Evolutionary conservation across 768 basidiomycete genomes (phyloP), one percentile per base, ranked within the genome.

Genomic region (Auriscalpium vulgare): DNA sequence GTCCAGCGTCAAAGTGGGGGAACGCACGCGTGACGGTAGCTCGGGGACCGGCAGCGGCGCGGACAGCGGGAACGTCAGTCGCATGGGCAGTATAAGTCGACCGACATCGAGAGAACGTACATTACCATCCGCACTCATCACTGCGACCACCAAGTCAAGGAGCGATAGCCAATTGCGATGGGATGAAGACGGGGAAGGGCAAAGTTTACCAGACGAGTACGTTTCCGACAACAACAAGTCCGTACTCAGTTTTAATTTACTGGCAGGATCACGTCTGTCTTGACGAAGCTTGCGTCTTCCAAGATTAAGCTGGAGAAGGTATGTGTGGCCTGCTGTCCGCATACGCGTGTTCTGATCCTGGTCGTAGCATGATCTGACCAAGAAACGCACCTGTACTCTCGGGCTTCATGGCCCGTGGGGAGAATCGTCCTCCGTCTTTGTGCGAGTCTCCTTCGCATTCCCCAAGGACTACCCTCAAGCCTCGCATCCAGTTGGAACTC

Each of bases 321-420:
- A 54, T 11, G 70, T 50, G 8, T 23, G 11, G 29, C 4, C 21
- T 1, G 21, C 9, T 29, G 9, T 14, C 5, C 29, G 37, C 2
- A 0, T 44, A 23, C 19, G 7, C 43, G 13, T 14, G 21, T 44
- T 36, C 51, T 63, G 14, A 36, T 44, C 61, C 35, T 16, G 47
- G 44, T 50, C 50, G 3, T 60, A 87, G 85, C 81, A 82, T 47
- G 87, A 88, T 54, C 72, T 88, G 40, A 75, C 76, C 8, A 88
- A 87, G 66, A 83, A 79, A 62, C 82, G 91, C 10, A 87, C 83
- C 13, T 90, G 91, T 62, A 93, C 91, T 1, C 76, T 97, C 48
- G 89, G 91, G 4, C 73, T 97, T 45, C 84, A 91, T 59, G 91
- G 91, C 2, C 93, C 92, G 2, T 95, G 93, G 93, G 91, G 89